Base-by-base conservation (phyloP, 345 rosid species). In the Dipteronia sinensis region DNA sequence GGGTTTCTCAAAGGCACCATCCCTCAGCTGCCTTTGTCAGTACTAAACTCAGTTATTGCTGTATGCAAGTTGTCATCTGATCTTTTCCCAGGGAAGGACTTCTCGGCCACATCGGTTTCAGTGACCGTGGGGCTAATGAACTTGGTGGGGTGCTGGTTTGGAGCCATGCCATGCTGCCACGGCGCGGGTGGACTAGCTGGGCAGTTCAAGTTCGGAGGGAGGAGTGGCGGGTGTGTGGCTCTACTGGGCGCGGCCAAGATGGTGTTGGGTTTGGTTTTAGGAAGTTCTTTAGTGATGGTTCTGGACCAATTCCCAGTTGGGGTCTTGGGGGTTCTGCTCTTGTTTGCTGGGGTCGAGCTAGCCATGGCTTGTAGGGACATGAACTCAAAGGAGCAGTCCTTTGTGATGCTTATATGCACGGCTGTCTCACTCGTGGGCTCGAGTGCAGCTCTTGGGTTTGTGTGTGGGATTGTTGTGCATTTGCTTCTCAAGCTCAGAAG, bases 171-270 rank as follows among this genome's bases (percentile, higher is more conserved):
- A 6, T 89, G 94, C 71, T 94, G 93, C 83, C 98, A 94, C 42
- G 98, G 94, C 19, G 97, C 98, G 0, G 93, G 97, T 0, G 97
- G 98, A 34, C 79, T 92, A 38, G 98, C 98, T 0, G 97, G 97
- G 71, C 93, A 94, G 86, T 93, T 89, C 80, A 94, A 90, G 87
- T 94, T 92, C 76, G 95, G 98, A 5, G 97, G 97, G 7, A 87
- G 98, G 87, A 91, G 93, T 64, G 95, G 97, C 20, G 94, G 91
- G 29, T 93, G 95, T 65, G 97, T 93, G 69, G 97, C 89, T 2
- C 59, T 94, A 34, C 76, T 93, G 20, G 98, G 98, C 11, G 70
- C 80, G 22, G 92, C 90, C 23, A 94, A 94, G 70, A 0, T 87
- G 84, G 83, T 87, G 2, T 31, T 93, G 53, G 97, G 97, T 0